Percentiles rank a stretch among this genome's conserved stretches.
These are phyloP conservation scores for Allantophomopsis cytisporea DNA, from an alignment of 2,329 filamentous ascomycete genomes.

Conservation along the genomic window DNA sequence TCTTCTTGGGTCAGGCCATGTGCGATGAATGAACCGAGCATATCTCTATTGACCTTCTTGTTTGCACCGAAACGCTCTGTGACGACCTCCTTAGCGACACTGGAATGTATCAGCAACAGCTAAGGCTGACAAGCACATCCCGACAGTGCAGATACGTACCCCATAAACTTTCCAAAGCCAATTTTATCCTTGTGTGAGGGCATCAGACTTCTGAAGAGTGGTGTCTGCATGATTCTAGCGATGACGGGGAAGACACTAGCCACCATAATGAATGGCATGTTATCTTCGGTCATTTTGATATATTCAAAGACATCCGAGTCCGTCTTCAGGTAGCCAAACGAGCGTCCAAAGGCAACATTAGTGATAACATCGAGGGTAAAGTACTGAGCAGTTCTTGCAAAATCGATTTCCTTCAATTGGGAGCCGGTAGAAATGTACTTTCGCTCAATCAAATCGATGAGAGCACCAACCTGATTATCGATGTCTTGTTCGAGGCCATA, in stretches of 20 bases:
- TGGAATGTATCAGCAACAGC: conserved; percentile 15
- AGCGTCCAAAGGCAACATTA: conserved; percentile 34
- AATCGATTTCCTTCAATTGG: conserved; percentile 25
- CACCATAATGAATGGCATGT: conserved; percentile 28
- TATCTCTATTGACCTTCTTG: conserved; percentile 30
- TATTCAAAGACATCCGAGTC: conserved; percentile 34
- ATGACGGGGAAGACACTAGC: conserved; percentile 28
- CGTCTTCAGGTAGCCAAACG: conserved; percentile 32
- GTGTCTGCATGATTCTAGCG: conserved; percentile 24
- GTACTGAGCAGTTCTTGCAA: conserved; percentile 34
- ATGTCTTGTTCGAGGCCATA: conserved; percentile 31
- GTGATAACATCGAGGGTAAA: conserved; percentile 40
- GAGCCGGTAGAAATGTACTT: conserved; percentile 29
- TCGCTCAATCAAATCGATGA: conserved; percentile 31
- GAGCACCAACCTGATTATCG: conserved; percentile 28
- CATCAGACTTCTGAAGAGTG: conserved; percentile 24
- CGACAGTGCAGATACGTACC: conserved; percentile 25
- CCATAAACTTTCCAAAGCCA: conserved; percentile 27
- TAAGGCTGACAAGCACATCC: too few species aligned
- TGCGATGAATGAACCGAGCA: conserved; percentile 36
- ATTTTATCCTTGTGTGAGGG: conserved; percentile 24
- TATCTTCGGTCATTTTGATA: conserved; percentile 27
- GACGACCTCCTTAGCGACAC: conserved; percentile 29
- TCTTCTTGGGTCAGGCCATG: conserved; percentile 18
- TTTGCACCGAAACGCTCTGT: conserved; percentile 28